Evolutionary conservation across 768 basidiomycete species (phyloP), one percentile per base, ranked within the genome.

Genomic region (Imleria badia): DNA sequence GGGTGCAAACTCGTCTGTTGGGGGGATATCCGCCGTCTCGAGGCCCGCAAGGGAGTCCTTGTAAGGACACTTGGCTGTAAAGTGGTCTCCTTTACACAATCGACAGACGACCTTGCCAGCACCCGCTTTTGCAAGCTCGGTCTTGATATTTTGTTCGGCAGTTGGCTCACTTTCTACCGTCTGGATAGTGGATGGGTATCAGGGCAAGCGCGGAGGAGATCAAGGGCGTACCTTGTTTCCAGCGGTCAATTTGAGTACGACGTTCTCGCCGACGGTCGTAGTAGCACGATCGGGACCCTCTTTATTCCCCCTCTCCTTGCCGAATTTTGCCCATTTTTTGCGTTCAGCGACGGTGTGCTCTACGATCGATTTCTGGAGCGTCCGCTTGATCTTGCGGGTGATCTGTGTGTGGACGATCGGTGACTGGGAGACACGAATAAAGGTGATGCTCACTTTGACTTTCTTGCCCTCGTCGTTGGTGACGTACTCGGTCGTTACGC

Each of bases 1-100:
- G 17, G 75, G 20, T 72, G 69, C 3, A 77, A 72, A 31, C 60
- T 73, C 73, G 30, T 61, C 73, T 39, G 71, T 10, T 11, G 76
- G 60, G 5, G 78, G 73, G 0, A 74, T 63, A 1, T 82, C 79
- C 6, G 75, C 73, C 13, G 77, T 85, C 30, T 81, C 90, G 45
- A 94, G 76, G 5, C 84, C 89, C 11, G 86, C 87, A 14, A 99
- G 81, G 10, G 90, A 89, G 64, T 98, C 94, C 75, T 94, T 97
- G 81, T 94, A 95, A 7, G 97, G 97, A 81, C 97, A 98, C 72
- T 95, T 94, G 59, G 94, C 90, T 14, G 97, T 99, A 73, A 95
- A 98, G 76, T 98, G 97, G 60, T 89, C 90, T 48, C 96, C 97
- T 69, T 96, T 92, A 77, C 97, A 98, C 51, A 97, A 76, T 60